These are phyloP conservation scores for Orbilia ellipsospora DNA, from an alignment of 2,329 filamentous ascomycete genomes.

Conservation along the genomic window DNA sequence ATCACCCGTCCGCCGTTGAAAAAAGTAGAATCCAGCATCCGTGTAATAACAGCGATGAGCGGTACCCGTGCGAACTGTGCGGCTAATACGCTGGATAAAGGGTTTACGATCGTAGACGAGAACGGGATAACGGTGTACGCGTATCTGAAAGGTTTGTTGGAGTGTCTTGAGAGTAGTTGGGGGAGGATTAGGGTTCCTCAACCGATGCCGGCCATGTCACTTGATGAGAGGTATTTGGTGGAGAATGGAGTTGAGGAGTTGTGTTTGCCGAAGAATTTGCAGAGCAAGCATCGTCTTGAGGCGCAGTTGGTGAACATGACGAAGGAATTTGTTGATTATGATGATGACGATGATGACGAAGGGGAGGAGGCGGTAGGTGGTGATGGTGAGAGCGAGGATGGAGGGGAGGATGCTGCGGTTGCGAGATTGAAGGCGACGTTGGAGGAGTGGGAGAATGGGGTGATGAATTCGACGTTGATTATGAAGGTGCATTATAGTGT, in stretches of 20 bases:
- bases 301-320: conserved; percentile 53
- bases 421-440: conserved; percentile 8
- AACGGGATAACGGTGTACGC: conserved; percentile 36
- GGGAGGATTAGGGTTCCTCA: conserved; percentile 34
- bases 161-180: conserved; percentile 45
- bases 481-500: conserved; percentile 48
- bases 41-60: conserved; percentile 39
- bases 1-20: conserved; percentile 49
- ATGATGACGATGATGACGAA: conserved; percentile 19
- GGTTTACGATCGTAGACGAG: conserved; percentile 35
- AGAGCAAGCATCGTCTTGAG: conserved; percentile 46
- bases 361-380: neutral
- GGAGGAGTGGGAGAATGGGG: conserved; percentile 47
- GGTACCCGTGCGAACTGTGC: conserved; percentile 30
- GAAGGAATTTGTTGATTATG: conserved; percentile 43
- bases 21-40: conserved; percentile 47
- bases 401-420: neutral
- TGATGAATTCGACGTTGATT: conserved; percentile 49
- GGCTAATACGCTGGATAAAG: conserved; percentile 32
- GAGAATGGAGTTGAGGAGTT: neutral
- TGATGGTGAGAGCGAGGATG: neutral
- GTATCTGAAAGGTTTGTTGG: conserved; percentile 35
- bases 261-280: conserved; percentile 14
- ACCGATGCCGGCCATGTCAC: neutral
- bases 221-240: conserved; percentile 11